Conservation (phyloP, 2,329 filamentous ascomycete genomes). For the Aspergillus uvarum region DNA sequence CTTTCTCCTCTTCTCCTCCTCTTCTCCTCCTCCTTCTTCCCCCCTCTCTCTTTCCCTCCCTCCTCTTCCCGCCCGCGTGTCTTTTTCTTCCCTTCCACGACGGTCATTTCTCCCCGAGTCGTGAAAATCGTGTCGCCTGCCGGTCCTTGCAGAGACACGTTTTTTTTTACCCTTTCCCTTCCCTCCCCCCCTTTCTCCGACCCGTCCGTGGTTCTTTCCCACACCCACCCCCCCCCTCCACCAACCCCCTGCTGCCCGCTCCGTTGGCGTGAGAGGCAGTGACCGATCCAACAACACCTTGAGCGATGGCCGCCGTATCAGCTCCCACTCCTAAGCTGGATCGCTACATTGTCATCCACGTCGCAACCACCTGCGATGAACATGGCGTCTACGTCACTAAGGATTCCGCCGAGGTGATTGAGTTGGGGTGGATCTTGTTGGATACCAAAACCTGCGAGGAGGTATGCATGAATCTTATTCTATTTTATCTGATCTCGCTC, state of each 20-base stretch:
- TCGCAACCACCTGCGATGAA: constrained; percentile 97
- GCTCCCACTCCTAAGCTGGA: constrained; percentile 72
- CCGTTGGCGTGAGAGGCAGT: constrained; percentile 26
- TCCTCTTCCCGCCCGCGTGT: constrained; percentile 15
- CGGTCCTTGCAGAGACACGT: constrained; percentile 29
- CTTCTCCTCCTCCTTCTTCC: background rate
- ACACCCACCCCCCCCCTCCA: constrained; percentile 19
- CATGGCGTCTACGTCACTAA: constrained; percentile 99
- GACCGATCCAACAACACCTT: constrained; percentile 11
- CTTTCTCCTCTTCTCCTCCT: constrained; percentile 14
- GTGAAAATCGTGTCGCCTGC: constrained; percentile 31
- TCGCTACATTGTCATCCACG: constrained; percentile 96
- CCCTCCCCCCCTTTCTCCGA: constrained; percentile 21
- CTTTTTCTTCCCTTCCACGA: constrained; percentile 33
- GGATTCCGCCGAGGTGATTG: constrained; percentile 98
- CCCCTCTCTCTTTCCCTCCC: constrained; percentile 13
- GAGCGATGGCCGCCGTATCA: constrained; percentile 47
- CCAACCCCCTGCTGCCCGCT: constrained; percentile 25
- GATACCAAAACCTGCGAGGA: constrained; percentile 90
- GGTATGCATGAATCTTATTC: constrained; percentile 56
- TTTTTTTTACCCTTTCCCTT: constrained; percentile 18
- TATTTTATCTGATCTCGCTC: background rate
- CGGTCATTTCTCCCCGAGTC: constrained; percentile 21
- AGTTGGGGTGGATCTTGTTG: constrained; percentile 95
- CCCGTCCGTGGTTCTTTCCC: constrained; percentile 18